Percentiles rank a stretch among this genome's conserved stretches.
Evolutionary conservation across 306 rosid genomes (phyloP).

Genomic region (Cicer bijugum): DNA sequence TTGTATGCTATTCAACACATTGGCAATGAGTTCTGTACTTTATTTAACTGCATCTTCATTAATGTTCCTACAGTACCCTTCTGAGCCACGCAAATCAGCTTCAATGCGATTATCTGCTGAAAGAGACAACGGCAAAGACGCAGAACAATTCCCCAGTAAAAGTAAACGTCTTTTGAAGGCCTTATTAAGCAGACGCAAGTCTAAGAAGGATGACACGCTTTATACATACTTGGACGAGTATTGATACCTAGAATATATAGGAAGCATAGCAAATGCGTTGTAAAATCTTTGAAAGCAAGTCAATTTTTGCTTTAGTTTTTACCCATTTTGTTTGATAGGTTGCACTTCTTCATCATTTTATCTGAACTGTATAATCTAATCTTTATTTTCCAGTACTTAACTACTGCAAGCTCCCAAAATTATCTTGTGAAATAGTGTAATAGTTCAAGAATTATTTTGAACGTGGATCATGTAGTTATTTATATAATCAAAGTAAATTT

Average conservation of each 20-base stretch:
- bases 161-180: constrained; percentile 95
- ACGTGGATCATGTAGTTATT: constrained; percentile 30
- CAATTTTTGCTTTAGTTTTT: constrained; percentile 53
- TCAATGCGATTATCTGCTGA: constrained; percentile 91
- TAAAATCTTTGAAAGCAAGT: constrained; percentile 47
- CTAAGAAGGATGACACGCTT: constrained; percentile 90
- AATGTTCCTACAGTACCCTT: constrained; percentile 69
- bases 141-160: constrained; percentile 84
- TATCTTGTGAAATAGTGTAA: constrained; percentile 42
- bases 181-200: constrained; percentile 93
- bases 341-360: constrained; percentile 37
- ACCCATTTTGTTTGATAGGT: constrained; percentile 40
- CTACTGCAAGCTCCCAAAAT: constrained; percentile 32
- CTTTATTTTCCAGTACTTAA: constrained; percentile 11
- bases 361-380: constrained; percentile 35
- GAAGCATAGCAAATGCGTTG: constrained; percentile 43
- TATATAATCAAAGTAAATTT: constrained; percentile 47
- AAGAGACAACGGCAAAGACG: constrained; percentile 66
- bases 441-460: constrained; percentile 32
- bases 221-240: constrained; percentile 94
- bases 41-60: constrained; percentile 19
- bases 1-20: not conserved
- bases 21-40: constrained; percentile 8
- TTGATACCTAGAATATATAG: constrained; percentile 51
- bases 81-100: constrained; percentile 90